phyloP scores from a whole-genome alignment of 306 rosid species.

The Sindora glabra region DNA sequence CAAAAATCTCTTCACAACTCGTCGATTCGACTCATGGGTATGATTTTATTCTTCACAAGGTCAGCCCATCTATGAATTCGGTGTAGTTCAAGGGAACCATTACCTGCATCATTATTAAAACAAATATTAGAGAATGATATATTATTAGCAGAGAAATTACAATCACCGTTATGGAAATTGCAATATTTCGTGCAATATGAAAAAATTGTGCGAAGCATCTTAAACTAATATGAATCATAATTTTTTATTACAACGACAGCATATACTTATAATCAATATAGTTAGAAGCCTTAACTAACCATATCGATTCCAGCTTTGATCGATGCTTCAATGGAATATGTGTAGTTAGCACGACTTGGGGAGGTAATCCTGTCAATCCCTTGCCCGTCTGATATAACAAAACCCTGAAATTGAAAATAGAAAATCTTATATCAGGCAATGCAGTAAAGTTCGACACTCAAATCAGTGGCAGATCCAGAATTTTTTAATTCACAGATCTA shows the following conservation, averaged over 20 bases:
- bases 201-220: too few species aligned
- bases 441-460: too few species aligned
- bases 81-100: conserved; percentile 25
- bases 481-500: too few species aligned
- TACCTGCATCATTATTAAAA: conserved; percentile 30
- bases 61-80: conserved; percentile 30
- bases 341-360: conserved; percentile 34
- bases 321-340: conserved; percentile 32
- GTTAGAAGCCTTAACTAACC: conserved; percentile 2
- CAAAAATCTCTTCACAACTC: conserved; percentile 41
- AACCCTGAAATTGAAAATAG: conserved; percentile 37
- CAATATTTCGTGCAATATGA: too few species aligned
- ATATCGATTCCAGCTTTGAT: conserved; percentile 44
- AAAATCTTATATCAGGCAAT: too few species aligned
- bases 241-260: too few species aligned
- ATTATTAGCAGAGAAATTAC: too few species aligned
- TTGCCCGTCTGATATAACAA: conserved; percentile 40
- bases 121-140: too few species aligned
- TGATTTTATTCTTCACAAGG: conserved; percentile 31
- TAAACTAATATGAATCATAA: too few species aligned
- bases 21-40: conserved; percentile 39
- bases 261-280: too few species aligned
- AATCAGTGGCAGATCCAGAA: too few species aligned
- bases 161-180: too few species aligned
- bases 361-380: conserved; percentile 41